These are phyloP conservation scores for Euphorbia pulcherrima DNA, from an alignment of 345 rosid species.

Conservation along the genomic window DNA sequence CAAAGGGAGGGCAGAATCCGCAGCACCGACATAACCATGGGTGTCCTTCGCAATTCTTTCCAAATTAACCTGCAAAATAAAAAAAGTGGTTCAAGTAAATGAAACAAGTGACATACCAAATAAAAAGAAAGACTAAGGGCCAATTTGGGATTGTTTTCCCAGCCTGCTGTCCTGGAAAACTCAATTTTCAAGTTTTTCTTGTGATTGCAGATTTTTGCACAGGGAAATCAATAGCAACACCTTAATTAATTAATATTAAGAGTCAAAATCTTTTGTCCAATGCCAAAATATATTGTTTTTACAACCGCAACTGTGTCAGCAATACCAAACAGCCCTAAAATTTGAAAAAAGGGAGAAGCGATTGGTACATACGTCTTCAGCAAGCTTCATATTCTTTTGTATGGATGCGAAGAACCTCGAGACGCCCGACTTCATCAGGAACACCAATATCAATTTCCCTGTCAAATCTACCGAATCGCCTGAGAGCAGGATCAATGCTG, in stretches of 20 bases:
- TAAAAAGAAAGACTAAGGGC: neutral
- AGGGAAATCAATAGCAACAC: too few species aligned
- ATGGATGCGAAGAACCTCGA: constrained; percentile 95
- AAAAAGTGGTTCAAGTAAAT: neutral
- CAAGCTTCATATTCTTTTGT: constrained; percentile 96
- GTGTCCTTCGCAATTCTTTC: constrained; percentile 91
- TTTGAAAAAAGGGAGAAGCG: neutral
- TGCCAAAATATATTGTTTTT: too few species aligned
- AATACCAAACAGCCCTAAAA: too few species aligned
- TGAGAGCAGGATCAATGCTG: constrained; percentile 88
- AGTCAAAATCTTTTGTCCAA: too few species aligned
- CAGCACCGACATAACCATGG: constrained; percentile 98
- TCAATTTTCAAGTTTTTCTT: too few species aligned
- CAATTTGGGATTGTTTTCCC: too few species aligned
- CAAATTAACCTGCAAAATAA: constrained; percentile 61
- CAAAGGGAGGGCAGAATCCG: constrained; percentile 92
- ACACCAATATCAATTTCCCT: constrained; percentile 95
- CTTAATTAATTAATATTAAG: too few species aligned
- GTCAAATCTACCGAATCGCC: constrained; percentile 93
- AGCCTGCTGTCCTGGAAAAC: too few species aligned
- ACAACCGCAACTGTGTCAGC: too few species aligned
- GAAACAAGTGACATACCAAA: neutral
- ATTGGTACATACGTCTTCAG: constrained; percentile 62
- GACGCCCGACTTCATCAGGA: constrained; percentile 98
- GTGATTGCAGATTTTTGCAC: too few species aligned